Percentiles rank a stretch among this genome's conserved stretches.
phyloP scores from a whole-genome alignment of 2,329 filamentous ascomycete genomes.

The Trichoderma atroviride region DNA sequence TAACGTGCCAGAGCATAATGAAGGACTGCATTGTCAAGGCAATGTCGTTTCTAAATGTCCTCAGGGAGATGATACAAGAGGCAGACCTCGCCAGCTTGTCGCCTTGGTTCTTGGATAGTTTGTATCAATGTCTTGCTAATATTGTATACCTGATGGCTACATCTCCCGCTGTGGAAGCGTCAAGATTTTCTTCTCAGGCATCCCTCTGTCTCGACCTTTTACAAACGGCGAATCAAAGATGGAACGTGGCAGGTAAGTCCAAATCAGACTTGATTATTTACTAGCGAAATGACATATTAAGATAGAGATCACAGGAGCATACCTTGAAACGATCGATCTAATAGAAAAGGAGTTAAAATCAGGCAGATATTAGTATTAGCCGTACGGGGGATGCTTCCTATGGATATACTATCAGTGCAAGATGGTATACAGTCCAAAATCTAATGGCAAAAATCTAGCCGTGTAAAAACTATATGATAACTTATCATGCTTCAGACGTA shows the following conservation, averaged over 20 bases:
- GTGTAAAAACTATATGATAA: too few species aligned
- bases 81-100: conserved; percentile 12
- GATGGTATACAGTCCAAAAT: neutral
- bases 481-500: too few species aligned
- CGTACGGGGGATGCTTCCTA: neutral
- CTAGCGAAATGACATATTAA: neutral
- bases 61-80: conserved; percentile 5
- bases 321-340: conserved; percentile 17
- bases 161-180: neutral
- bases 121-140: conserved; percentile 22
- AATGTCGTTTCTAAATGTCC: conserved; percentile 11
- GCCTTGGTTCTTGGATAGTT: conserved; percentile 23
- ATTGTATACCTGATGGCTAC: conserved; percentile 11
- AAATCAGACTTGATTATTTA: neutral
- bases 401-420: neutral
- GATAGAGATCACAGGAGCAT: conserved; percentile 3
- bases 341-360: conserved; percentile 16
- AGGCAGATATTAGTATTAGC: neutral
- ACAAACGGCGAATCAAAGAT: conserved; percentile 16
- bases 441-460: too few species aligned
- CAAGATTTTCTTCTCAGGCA: neutral
- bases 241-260: conserved; percentile 21
- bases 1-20: conserved; percentile 11
- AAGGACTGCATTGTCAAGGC: conserved; percentile 5
- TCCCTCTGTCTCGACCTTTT: conserved; percentile 8